Conservation (phyloP, 441 rosid species). For the Adansonia madagascariensis region DNA sequence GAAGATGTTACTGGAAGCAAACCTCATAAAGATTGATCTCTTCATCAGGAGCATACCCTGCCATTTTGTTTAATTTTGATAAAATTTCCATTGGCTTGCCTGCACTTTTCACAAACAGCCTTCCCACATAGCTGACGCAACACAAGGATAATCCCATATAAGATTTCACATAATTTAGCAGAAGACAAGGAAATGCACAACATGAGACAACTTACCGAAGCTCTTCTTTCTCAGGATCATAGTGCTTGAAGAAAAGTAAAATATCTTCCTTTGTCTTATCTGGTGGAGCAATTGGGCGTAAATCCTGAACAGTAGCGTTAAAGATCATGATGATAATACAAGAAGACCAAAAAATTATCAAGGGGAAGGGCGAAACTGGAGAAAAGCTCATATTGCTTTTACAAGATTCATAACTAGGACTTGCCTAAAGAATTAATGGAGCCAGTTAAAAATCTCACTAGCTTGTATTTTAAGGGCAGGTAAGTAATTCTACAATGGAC, state of each 20-base stretch:
- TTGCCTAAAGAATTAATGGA: conserved; percentile 4
- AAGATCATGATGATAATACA: conserved; percentile 22
- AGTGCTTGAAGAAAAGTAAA: conserved; percentile 54
- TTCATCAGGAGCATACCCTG: conserved; percentile 49
- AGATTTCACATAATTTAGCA: conserved; percentile 3
- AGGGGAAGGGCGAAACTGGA: neutral
- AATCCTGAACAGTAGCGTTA: conserved; percentile 39
- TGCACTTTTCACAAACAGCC: conserved; percentile 51
- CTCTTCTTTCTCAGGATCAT: conserved; percentile 56
- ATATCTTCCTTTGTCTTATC: conserved; percentile 53
- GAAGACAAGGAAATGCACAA: neutral
- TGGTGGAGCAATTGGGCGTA: conserved; percentile 47
- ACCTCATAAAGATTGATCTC: conserved; percentile 61
- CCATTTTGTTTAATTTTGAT: conserved; percentile 55
- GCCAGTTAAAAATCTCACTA: conserved; percentile 5
- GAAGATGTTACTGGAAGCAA: conserved; percentile 27
- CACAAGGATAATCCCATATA: conserved; percentile 24
- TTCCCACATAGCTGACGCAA: conserved; percentile 47
- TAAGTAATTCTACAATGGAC: neutral
- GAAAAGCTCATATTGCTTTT: neutral
- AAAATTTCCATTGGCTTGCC: conserved; percentile 49
- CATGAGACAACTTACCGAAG: conserved; percentile 36
- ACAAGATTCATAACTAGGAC: neutral
- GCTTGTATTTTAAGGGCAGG: neutral
- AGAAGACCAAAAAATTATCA: neutral